phyloP scores from a whole-genome alignment of 139 green algal species.

The Closterium sp. region DNA sequence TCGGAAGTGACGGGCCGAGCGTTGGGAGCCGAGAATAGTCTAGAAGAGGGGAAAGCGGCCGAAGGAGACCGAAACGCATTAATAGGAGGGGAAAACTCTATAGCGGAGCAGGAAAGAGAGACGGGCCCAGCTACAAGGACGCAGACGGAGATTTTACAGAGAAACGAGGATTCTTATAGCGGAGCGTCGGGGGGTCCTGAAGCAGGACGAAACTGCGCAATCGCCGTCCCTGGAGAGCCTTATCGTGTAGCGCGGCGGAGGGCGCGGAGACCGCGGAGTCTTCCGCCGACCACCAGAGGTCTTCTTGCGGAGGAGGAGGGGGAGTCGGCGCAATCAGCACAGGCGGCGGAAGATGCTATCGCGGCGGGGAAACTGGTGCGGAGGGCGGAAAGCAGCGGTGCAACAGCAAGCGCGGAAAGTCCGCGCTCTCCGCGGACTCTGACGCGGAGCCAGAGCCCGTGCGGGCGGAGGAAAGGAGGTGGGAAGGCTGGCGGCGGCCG shows the following conservation, averaged over 20 bases:
- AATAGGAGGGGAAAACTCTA: background rate
- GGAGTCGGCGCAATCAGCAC: background rate
- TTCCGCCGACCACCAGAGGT: background rate
- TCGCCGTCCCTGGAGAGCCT: too few species aligned
- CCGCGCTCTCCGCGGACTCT: background rate
- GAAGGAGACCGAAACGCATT: background rate
- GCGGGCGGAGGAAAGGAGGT: background rate
- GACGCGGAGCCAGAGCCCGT: background rate
- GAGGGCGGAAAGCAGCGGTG: background rate
- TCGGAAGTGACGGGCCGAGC: background rate
- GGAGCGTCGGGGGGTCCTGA: too few species aligned
- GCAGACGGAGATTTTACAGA: background rate
- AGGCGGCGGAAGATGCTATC: background rate
- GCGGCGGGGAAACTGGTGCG: background rate
- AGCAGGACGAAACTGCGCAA: too few species aligned
- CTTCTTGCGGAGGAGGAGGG: background rate
- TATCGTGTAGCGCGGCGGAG: too few species aligned
- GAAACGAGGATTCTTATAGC: background rate
- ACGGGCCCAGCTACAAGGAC: background rate
- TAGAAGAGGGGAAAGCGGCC: background rate
- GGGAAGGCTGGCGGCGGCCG: background rate
- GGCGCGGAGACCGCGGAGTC: background rate
- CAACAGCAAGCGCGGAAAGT: background rate
- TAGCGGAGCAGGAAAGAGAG: background rate
- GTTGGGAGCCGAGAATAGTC: background rate